Conservation (phyloP, 2,329 filamentous ascomycete species). For the Emergomyces pasteurianus region DNA sequence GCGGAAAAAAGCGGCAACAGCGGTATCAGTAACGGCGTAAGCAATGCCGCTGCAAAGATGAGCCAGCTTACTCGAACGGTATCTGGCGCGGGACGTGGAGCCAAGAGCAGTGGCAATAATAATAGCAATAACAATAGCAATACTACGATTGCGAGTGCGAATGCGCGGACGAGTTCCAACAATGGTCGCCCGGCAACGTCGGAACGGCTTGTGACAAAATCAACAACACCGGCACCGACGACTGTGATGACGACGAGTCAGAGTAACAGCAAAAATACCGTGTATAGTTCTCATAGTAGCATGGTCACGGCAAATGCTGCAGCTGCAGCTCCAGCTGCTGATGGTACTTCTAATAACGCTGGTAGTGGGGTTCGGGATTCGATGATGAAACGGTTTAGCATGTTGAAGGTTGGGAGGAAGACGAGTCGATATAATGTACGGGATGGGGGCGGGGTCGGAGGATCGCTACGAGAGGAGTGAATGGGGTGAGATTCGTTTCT, state of each 20-base stretch:
- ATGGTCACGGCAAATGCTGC: background rate
- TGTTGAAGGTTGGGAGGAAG: constrained; percentile 64
- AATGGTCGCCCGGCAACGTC: background rate
- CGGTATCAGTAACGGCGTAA: background rate
- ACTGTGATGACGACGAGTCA: background rate
- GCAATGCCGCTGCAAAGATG: background rate
- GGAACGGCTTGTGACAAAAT: background rate
- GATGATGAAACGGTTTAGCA: constrained; percentile 66
- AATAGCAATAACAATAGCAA: background rate
- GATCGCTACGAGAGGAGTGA: constrained; percentile 27
- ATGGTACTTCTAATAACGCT: background rate
- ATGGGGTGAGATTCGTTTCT: background rate
- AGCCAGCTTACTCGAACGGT: background rate
- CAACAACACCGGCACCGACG: background rate
- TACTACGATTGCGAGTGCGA: background rate
- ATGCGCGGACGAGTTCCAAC: background rate
- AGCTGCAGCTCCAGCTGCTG: background rate
- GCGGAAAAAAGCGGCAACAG: background rate
- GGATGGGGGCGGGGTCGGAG: constrained; percentile 12
- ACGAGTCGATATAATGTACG: constrained; percentile 43
- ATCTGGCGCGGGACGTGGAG: background rate
- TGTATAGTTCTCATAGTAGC: background rate
- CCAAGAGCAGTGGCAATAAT: background rate
- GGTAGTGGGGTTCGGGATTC: constrained; percentile 40
- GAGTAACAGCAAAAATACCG: background rate